phyloP scores from a whole-genome alignment of 495 filamentous ascomycete genomes.

The Aspergillus hancockii region DNA sequence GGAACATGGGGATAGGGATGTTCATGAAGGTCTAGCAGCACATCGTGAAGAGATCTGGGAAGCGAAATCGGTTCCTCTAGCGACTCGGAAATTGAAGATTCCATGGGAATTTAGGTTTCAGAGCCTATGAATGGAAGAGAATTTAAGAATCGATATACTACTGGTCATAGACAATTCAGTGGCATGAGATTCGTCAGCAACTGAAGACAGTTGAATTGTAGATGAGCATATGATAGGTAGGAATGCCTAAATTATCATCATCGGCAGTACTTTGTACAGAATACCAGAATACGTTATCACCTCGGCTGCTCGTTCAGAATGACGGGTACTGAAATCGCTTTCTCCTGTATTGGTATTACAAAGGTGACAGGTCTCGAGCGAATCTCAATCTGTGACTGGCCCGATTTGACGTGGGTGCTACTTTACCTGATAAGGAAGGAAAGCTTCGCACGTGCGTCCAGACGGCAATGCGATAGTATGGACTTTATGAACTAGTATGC shows the following conservation, averaged over 20 bases:
- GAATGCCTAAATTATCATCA: background rate
- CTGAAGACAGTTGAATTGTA: background rate
- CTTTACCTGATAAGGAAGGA: slow-evolving; percentile 1
- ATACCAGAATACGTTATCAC: background rate
- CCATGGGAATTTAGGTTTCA: slow-evolving; percentile 2
- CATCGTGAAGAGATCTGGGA: slow-evolving; percentile 39
- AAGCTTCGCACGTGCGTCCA: slow-evolving; percentile 18
- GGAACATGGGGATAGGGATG: slow-evolving; percentile 63
- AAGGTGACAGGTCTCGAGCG: background rate
- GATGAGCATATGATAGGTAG: background rate
- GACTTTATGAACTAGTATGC: background rate
- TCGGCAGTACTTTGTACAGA: too few species aligned
- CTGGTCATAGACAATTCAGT: background rate
- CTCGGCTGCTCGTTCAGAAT: too few species aligned
- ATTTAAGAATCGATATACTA: background rate
- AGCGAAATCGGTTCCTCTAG: slow-evolving; percentile 7
- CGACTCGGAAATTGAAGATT: slow-evolving; percentile 4
- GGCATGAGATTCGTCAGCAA: background rate
- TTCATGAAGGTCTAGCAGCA: slow-evolving; percentile 51
- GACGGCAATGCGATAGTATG: slow-evolving; percentile 6
- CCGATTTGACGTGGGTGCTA: background rate
- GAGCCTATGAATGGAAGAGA: background rate
- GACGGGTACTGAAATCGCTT: too few species aligned
- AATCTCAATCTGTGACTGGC: background rate
- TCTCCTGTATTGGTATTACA: too few species aligned